Evolutionary conservation across 2,329 filamentous ascomycete species (phyloP).

Genomic region (Parastagonospora nodorum): DNA sequence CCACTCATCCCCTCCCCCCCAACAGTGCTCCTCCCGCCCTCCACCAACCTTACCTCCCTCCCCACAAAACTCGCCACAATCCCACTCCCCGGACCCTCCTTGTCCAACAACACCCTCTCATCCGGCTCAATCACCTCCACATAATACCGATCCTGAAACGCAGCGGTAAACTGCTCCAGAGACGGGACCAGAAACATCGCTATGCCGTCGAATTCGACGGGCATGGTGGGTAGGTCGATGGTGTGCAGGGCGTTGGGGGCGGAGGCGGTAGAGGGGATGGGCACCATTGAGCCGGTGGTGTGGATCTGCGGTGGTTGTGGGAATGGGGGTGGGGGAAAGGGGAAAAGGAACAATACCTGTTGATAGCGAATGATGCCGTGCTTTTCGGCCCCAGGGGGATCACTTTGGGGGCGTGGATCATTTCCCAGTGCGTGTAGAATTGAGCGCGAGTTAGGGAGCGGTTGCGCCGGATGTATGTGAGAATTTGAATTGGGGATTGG

Average conservation of each 20-base stretch:
- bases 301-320: constrained; percentile 16
- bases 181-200: constrained; percentile 37
- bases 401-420: constrained; percentile 41
- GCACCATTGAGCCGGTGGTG: constrained; percentile 17
- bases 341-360: constrained; percentile 26
- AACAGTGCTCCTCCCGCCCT: too few relatives aligned
- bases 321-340: background rate
- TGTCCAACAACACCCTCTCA: constrained; percentile 38
- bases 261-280: constrained; percentile 10
- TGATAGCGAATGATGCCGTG: constrained; percentile 42
- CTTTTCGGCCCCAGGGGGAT: constrained; percentile 42
- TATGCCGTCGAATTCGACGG: constrained; percentile 37
- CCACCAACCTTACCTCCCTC: background rate
- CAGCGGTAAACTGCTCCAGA: constrained; percentile 29
- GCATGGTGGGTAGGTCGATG: constrained; percentile 7
- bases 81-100: constrained; percentile 19
- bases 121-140: constrained; percentile 36
- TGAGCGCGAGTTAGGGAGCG: constrained; percentile 33
- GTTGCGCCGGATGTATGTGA: constrained; percentile 33
- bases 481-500: constrained; percentile 14
- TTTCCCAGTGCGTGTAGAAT: constrained; percentile 46
- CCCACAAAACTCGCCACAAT: constrained; percentile 21
- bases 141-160: constrained; percentile 42
- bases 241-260: constrained; percentile 24
- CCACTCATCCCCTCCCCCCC: too few relatives aligned